Evolutionary conservation across 768 basidiomycete genomes (phyloP).

Genomic region (Hericium alpestre): DNA sequence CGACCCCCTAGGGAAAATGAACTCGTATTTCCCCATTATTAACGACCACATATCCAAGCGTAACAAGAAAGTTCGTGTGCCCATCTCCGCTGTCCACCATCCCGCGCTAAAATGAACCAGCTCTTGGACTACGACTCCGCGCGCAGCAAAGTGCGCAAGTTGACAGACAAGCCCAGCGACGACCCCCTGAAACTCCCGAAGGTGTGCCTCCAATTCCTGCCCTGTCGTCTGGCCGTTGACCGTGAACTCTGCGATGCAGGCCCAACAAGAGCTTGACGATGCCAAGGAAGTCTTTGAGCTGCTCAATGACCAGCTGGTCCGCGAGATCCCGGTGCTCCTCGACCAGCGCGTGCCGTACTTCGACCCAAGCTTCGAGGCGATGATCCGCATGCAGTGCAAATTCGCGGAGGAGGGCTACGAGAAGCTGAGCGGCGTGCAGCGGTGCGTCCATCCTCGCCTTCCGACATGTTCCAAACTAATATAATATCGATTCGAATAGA

Average conservation of each 20-base stretch:
- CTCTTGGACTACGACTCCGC: slow-evolving; percentile 93
- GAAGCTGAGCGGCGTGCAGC: slow-evolving; percentile 88
- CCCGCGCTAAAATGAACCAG: slow-evolving; percentile 28
- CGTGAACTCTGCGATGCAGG: slow-evolving; percentile 29
- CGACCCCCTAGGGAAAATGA: slow-evolving; percentile 95
- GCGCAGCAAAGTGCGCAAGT: slow-evolving; percentile 79
- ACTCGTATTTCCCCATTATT: slow-evolving; percentile 85
- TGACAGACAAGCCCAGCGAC: slow-evolving; percentile 86
- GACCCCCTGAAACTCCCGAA: slow-evolving; percentile 86
- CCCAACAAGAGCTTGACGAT: slow-evolving; percentile 94
- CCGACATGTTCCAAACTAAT: not conserved
- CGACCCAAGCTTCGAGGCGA: slow-evolving; percentile 96
- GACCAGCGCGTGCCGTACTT: slow-evolving; percentile 96
- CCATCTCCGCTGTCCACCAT: not conserved
- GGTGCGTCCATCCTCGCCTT: slow-evolving; percentile 32
- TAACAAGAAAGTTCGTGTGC: slow-evolving; percentile 81
- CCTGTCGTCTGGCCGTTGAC: not conserved
- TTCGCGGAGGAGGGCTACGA: slow-evolving; percentile 99
- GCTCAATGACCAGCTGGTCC: slow-evolving; percentile 85
- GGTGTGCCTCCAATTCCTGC: slow-evolving; percentile 28
- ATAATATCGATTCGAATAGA: slow-evolving; percentile 25
- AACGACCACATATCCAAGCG: slow-evolving; percentile 91
- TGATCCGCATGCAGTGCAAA: slow-evolving; percentile 96
- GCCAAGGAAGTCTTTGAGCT: slow-evolving; percentile 88
- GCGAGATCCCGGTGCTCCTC: slow-evolving; percentile 83